phyloP scores from a whole-genome alignment of 2,329 filamentous ascomycete genomes.

The Aotearoamyces nothofagi region DNA sequence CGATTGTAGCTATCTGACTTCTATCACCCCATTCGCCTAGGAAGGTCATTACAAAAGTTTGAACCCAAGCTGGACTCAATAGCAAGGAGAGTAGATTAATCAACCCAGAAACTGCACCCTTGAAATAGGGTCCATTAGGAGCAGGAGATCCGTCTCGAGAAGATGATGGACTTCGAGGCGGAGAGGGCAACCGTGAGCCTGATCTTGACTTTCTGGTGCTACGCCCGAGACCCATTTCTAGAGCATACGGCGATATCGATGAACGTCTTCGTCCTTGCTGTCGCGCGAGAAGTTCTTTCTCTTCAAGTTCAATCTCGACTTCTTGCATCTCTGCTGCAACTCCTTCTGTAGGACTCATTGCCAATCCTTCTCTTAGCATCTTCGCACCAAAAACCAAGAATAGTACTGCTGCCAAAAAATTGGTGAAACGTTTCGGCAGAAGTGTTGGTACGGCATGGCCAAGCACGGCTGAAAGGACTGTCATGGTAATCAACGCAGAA shows the following conservation, averaged over 20 bases:
- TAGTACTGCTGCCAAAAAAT: conserved; percentile 67
- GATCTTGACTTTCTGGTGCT: conserved; percentile 54
- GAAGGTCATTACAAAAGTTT: conserved; percentile 99
- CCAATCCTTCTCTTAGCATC: conserved; percentile 72
- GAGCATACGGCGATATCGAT: conserved; percentile 56
- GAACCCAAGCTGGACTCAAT: conserved; percentile 92
- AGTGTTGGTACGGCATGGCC: conserved; percentile 85
- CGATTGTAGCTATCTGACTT: conserved; percentile 95
- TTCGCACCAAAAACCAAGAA: conserved; percentile 84
- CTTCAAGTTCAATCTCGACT: conserved; percentile 83
- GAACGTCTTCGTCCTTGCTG: conserved; percentile 51
- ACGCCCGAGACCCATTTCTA: conserved; percentile 62
- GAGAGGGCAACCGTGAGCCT: conserved; percentile 63
- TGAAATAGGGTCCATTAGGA: conserved; percentile 25
- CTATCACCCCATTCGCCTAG: conserved; percentile 96
- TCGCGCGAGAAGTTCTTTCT: conserved; percentile 69
- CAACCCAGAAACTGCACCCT: conserved; percentile 42
- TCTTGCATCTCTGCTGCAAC: conserved; percentile 97
- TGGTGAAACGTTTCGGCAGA: conserved; percentile 81
- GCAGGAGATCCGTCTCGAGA: conserved; percentile 41
- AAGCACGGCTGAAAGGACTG: conserved; percentile 78
- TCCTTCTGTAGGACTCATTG: conserved; percentile 79
- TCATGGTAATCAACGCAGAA: conserved; percentile 84
- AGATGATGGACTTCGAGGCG: conserved; percentile 66
- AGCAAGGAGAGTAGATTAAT: conserved; percentile 79